Conservation (phyloP, 140 eudicot species). For the Anethum foeniculum region DNA sequence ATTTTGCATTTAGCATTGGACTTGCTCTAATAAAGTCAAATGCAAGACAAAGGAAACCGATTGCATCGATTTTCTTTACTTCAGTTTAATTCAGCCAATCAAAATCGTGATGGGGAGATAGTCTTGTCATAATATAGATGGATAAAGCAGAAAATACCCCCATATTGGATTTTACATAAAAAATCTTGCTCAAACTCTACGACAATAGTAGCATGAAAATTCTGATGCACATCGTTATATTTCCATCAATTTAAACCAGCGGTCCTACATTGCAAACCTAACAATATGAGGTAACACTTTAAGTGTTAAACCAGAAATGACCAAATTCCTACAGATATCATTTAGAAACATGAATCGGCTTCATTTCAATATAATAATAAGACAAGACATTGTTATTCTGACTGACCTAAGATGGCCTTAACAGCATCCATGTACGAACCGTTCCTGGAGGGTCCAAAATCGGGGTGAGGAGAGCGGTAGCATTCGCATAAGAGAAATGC, state of each 20-base stretch:
- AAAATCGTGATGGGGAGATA: not conserved
- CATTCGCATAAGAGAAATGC: conserved; percentile 40
- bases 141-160: not conserved
- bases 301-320: not conserved
- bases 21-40: not conserved
- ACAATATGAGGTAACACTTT: not conserved
- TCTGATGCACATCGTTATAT: not conserved
- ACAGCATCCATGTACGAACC: conserved; percentile 56
- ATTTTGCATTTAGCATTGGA: too few species aligned
- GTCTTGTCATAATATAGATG: not conserved
- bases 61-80: not conserved
- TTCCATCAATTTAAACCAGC: not conserved
- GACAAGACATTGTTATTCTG: not conserved
- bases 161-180: not conserved
- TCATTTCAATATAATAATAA: not conserved
- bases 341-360: not conserved
- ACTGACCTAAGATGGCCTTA: conserved; percentile 41
- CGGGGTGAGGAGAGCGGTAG: conserved; percentile 45
- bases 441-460: conserved; percentile 30
- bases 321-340: not conserved
- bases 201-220: not conserved
- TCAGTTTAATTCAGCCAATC: not conserved
- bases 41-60: not conserved
- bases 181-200: not conserved
- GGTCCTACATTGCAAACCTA: not conserved